Evolutionary conservation across 257 asterid genomes (phyloP), one percentile per base, ranked within the genome.

Genomic region (Vinca minor): DNA sequence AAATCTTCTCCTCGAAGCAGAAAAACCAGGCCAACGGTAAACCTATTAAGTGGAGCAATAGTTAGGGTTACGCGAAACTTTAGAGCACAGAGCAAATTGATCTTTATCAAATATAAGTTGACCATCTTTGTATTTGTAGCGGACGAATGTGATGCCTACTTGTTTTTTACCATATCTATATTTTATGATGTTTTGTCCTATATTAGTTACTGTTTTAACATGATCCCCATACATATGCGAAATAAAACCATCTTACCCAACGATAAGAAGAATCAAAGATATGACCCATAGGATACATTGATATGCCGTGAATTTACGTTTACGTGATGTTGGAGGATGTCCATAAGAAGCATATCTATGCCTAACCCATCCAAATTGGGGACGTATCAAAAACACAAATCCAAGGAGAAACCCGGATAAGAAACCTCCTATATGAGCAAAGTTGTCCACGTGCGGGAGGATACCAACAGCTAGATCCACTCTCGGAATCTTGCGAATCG

Each of bases 381-480:
- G 97, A 36, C 97, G 94, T 5, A 89, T 84, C 74, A 92, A 62
- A 68, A 92, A 76, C 74, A 89, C 86, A 21, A 92, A 89, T 58
- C 98, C 97, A 3, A 92, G 84, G 62, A 92, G 85, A 63, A 92
- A 82, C 15, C 97, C 98, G 39, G 96, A 80, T 44, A 88, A 49
- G 74, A 91, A 91, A 26, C 98, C 98, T 70, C 98, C 98, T 46
- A 91, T 71, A 59, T 88, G 96, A 71, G 98, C 96, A 59, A 87
- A 87, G 79, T 90, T 87, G 77, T 90, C 97, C 55, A 90, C 94
- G 32, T 90, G 97, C 5, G 97, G 97, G 67, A 90, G 97, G 70
- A 87, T 73, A 50, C 96, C 97, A 10, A 90, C 91, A 0, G 91
- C 92, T 54, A 90, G 76, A 71, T 90, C n/a, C n/a, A n/a, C n/a